Conservation (phyloP, 192 early-diverging fungal species). For the Coemansia guatemalensis region DNA sequence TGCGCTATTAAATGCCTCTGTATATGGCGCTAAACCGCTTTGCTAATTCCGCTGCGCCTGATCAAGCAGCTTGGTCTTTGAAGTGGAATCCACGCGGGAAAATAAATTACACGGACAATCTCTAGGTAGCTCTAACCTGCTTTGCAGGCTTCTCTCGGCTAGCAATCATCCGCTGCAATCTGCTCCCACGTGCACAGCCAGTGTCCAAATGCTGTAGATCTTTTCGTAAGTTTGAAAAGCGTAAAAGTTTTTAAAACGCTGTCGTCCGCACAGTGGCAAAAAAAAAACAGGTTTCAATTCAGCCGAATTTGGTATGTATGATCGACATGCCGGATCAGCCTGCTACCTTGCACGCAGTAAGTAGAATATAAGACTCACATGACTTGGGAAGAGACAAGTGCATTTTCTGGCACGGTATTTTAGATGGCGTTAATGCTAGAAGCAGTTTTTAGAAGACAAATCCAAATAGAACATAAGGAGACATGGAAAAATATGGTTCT, state of each 20-base stretch:
- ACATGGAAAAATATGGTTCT: no score
- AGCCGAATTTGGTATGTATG: background rate
- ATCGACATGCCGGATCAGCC: background rate
- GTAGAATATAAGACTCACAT: constrained; percentile 10
- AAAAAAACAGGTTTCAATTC: background rate
- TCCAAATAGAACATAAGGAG: background rate
- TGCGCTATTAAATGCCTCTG: no score
- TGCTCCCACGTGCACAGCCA: background rate
- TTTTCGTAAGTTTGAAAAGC: background rate
- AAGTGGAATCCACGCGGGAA: background rate
- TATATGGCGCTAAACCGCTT: no score
- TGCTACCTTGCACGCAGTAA: constrained; percentile 5
- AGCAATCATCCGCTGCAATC: background rate
- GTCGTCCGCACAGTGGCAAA: background rate
- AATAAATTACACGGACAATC: background rate
- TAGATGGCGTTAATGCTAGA: background rate
- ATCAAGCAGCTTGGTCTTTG: background rate
- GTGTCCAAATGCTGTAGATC: background rate
- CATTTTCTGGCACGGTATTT: background rate
- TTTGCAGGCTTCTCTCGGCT: background rate
- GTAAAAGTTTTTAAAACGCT: no score
- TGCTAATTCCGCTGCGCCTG: background rate
- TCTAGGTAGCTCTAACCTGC: background rate
- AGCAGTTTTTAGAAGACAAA: background rate
- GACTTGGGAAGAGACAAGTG: constrained; percentile 1